Evolutionary conservation across 1,139 yeast species (phyloP).

Genomic region (Candida tetrigidarum): DNA sequence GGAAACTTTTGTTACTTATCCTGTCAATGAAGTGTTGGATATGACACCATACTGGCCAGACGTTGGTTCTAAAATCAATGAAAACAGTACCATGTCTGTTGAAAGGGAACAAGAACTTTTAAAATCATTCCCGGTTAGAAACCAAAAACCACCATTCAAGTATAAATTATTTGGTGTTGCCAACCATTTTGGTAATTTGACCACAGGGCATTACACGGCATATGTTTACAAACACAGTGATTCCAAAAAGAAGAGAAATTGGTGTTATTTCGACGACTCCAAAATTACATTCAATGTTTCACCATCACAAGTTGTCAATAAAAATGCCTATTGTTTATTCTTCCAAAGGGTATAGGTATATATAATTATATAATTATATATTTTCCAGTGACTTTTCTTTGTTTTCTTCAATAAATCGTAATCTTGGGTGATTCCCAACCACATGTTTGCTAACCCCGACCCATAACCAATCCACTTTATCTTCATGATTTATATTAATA

Average conservation of each 20-base stretch:
- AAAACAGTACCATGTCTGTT: constrained; percentile 23
- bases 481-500: constrained; percentile 51
- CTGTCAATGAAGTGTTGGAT: constrained; percentile 58
- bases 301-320: constrained; percentile 51
- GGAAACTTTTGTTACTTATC: constrained; percentile 65
- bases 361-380: not conserved
- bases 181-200: constrained; percentile 80
- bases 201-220: constrained; percentile 93
- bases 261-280: constrained; percentile 84
- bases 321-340: constrained; percentile 79
- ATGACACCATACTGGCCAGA: constrained; percentile 83
- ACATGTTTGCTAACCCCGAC: constrained; percentile 66
- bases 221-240: constrained; percentile 65
- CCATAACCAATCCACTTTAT: constrained; percentile 77
- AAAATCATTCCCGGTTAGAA: constrained; percentile 64
- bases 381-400: constrained; percentile 7
- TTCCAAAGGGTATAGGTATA: constrained; percentile 45
- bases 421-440: constrained; percentile 47
- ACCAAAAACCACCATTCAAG: constrained; percentile 78
- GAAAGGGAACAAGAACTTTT: constrained; percentile 42
- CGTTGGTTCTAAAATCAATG: constrained; percentile 37
- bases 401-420: constrained; percentile 34
- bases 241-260: constrained; percentile 43
- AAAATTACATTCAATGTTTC: constrained; percentile 49
- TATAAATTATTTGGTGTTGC: constrained; percentile 85